phyloP scores from a whole-genome alignment of 2,329 filamentous ascomycete species.

The Trichoderma sp. region DNA sequence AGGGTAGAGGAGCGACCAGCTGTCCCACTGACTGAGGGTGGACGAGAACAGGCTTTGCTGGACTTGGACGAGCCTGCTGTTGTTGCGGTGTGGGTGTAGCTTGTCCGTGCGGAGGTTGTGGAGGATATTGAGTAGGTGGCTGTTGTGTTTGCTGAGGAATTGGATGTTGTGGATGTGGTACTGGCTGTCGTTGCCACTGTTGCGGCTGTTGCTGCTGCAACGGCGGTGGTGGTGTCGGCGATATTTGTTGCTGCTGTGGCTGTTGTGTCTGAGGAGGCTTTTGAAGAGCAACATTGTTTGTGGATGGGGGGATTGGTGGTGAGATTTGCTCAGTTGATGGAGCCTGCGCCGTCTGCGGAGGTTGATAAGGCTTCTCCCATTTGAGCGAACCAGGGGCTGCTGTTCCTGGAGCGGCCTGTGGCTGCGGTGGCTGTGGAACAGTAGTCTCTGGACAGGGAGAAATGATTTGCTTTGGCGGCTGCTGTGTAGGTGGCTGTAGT shows the following conservation, averaged over 20 bases:
- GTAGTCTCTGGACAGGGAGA: slow-evolving; percentile 39
- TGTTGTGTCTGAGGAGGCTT: slow-evolving; percentile 31
- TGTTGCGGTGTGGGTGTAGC: slow-evolving; percentile 31
- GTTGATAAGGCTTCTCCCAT: slow-evolving; percentile 48
- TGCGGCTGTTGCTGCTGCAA: slow-evolving; percentile 30
- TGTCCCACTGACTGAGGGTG: slow-evolving; percentile 42
- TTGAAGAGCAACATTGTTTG: slow-evolving; percentile 30
- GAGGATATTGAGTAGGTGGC: slow-evolving; percentile 27
- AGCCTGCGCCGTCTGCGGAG: slow-evolving; percentile 34
- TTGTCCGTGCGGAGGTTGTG: slow-evolving; percentile 27
- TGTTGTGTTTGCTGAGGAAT: slow-evolving; percentile 30
- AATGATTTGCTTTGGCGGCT: slow-evolving; percentile 37
- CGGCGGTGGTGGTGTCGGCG: slow-evolving; percentile 28
- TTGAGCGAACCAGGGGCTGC: slow-evolving; percentile 37
- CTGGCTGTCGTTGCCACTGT: slow-evolving; percentile 26
- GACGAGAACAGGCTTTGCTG: slow-evolving; percentile 37
- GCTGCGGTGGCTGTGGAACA: slow-evolving; percentile 36
- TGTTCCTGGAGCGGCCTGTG: slow-evolving; percentile 32
- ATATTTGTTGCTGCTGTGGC: slow-evolving; percentile 29
- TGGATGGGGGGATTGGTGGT: slow-evolving; percentile 31
- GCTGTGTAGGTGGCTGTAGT: slow-evolving; percentile 37
- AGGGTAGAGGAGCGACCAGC: slow-evolving; percentile 40
- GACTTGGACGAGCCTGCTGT: slow-evolving; percentile 30
- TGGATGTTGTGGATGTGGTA: slow-evolving; percentile 29
- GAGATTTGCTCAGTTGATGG: slow-evolving; percentile 32